Conservation (phyloP, 257 asterid species). For the Solanum microdontum region DNA sequence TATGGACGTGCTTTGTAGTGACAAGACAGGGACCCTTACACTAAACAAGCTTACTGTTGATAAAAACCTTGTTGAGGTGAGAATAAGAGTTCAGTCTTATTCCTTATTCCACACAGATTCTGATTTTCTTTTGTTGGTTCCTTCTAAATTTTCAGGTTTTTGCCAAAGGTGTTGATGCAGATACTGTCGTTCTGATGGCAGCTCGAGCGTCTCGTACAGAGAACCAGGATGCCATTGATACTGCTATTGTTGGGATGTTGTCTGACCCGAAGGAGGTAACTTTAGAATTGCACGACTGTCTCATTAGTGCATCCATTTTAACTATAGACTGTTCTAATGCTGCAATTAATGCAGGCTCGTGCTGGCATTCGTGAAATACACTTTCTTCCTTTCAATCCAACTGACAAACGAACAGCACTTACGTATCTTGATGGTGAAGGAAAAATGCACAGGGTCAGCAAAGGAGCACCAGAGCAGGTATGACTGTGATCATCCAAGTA, state of each 20-base stretch:
- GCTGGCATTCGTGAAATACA: constrained; percentile 91
- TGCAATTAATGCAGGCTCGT: constrained; percentile 47
- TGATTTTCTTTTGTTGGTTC: neutral
- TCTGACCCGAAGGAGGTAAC: constrained; percentile 97
- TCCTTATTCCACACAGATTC: neutral
- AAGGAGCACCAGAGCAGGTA: constrained; percentile 99
- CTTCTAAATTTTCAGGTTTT: constrained; percentile 42
- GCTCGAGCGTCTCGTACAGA: constrained; percentile 93
- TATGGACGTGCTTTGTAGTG: constrained; percentile 98
- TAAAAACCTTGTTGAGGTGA: constrained; percentile 88
- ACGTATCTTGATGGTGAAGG: constrained; percentile 78
- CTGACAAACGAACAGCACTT: constrained; percentile 89
- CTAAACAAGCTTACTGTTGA: constrained; percentile 94
- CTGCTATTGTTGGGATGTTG: constrained; percentile 91
- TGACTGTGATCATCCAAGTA: neutral
- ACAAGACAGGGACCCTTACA: constrained; percentile 90
- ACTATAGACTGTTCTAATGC: neutral
- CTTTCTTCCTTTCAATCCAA: constrained; percentile 95
- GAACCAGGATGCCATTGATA: constrained; percentile 95
- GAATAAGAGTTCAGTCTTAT: neutral
- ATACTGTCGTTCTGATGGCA: constrained; percentile 93
- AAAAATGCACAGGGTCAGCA: constrained; percentile 95
- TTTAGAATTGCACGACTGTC: neutral
- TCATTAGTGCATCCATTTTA: neutral
- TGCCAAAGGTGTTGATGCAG: constrained; percentile 78